These are phyloP conservation scores for Magnusiomyces ingens DNA, from an alignment of 1,139 yeast genomes.

Conservation along the genomic window DNA sequence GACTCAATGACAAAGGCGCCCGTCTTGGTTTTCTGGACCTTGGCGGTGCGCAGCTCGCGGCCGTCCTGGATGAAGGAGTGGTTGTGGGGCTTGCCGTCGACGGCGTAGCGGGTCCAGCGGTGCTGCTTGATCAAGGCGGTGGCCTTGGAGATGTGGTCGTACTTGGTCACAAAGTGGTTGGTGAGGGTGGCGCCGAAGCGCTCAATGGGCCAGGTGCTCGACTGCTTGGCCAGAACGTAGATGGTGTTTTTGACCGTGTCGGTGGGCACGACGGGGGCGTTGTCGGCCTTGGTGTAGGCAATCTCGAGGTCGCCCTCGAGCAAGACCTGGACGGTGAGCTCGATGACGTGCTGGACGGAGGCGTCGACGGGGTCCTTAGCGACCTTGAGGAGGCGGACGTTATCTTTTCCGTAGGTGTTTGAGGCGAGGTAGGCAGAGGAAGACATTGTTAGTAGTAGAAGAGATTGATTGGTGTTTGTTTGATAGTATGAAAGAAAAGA, in stretches of 20 bases:
- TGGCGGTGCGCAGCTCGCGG: conserved; percentile 65
- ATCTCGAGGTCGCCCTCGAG: conserved; percentile 70
- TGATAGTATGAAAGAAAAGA: too few species aligned
- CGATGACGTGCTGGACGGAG: conserved; percentile 68
- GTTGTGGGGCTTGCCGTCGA: conserved; percentile 65
- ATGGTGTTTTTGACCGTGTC: conserved; percentile 91
- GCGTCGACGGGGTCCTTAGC: conserved; percentile 68
- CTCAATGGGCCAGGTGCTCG: conserved; percentile 81
- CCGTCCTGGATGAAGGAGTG: conserved; percentile 86
- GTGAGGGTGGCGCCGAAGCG: conserved; percentile 81
- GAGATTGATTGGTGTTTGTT: too few species aligned
- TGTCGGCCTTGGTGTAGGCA: conserved; percentile 83
- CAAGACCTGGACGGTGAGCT: conserved; percentile 71
- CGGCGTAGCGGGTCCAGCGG: conserved; percentile 71
- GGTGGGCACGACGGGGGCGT: conserved; percentile 83
- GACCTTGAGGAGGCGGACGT: conserved; percentile 85
- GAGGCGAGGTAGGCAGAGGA: conserved; percentile 6
- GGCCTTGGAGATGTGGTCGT: conserved; percentile 66
- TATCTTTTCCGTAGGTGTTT: conserved; percentile 73
- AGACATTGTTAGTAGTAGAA: too few species aligned
- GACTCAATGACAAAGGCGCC: conserved; percentile 54
- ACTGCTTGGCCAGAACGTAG: conserved; percentile 68
- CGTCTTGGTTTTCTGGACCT: conserved; percentile 40
- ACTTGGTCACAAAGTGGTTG: conserved; percentile 68
- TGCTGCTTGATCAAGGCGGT: conserved; percentile 62